Conservation (phyloP, 2,329 filamentous ascomycete genomes). For the Fusarium sp. region DNA sequence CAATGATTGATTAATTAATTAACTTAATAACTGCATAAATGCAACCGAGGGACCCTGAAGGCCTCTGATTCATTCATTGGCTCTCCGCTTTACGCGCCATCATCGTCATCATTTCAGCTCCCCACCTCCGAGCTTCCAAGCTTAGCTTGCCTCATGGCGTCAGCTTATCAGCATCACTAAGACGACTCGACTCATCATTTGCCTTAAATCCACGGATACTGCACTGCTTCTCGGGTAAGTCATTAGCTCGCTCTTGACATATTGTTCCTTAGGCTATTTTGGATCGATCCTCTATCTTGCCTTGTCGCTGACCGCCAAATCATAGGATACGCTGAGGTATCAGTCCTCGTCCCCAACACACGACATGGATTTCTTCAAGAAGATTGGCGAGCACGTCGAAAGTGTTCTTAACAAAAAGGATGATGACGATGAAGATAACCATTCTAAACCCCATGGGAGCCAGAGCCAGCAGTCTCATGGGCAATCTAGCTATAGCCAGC, state of each 20-base stretch:
- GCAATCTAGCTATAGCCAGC: slow-evolving; percentile 52
- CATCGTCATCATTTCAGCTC: slow-evolving; percentile 34
- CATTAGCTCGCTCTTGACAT: not conserved
- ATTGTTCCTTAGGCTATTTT: slow-evolving; percentile 6
- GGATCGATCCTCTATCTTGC: not conserved
- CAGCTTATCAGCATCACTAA: slow-evolving; percentile 38
- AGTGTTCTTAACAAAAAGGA: slow-evolving; percentile 52
- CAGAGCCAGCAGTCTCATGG: slow-evolving; percentile 20
- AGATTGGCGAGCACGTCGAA: slow-evolving; percentile 44
- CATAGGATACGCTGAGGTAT: slow-evolving; percentile 7
- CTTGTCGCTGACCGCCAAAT: slow-evolving; percentile 7
- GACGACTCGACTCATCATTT: slow-evolving; percentile 18
- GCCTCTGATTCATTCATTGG: slow-evolving; percentile 33
- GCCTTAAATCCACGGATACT: slow-evolving; percentile 15
- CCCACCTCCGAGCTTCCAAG: slow-evolving; percentile 31
- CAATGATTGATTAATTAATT: too few species aligned
- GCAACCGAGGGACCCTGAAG: not conserved
- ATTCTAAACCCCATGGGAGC: slow-evolving; percentile 50
- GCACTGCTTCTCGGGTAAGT: slow-evolving; percentile 20
- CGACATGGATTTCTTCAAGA: slow-evolving; percentile 56
- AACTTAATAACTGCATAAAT: not conserved
- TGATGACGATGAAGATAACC: slow-evolving; percentile 57
- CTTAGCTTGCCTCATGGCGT: slow-evolving; percentile 30
- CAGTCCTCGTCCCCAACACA: slow-evolving; percentile 8
- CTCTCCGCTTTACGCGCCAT: slow-evolving; percentile 24